Conservation (phyloP, 2,329 filamentous ascomycete genomes). For the Didymella pinodella region DNA sequence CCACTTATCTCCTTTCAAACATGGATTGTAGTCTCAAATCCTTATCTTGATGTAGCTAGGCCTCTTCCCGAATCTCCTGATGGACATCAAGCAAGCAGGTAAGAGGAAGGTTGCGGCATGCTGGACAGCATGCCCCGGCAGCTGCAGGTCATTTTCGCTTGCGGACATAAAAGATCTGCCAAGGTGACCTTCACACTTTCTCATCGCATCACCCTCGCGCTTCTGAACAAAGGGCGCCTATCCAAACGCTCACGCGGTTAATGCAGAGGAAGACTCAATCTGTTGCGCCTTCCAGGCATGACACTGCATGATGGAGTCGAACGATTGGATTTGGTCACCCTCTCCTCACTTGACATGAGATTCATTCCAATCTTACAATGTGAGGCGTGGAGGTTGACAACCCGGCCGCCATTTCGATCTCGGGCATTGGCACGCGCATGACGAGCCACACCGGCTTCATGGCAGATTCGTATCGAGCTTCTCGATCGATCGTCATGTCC, state of each 20-base stretch:
- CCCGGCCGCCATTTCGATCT: background rate
- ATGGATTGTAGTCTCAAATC: background rate
- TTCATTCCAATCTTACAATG: constrained; percentile 20
- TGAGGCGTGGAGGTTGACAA: constrained; percentile 10
- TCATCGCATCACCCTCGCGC: constrained; percentile 13
- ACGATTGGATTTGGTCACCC: background rate
- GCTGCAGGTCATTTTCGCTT: constrained; percentile 7
- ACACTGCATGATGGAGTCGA: constrained; percentile 8
- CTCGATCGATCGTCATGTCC: background rate
- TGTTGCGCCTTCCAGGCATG: background rate
- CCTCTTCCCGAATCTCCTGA: background rate
- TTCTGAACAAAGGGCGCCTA: constrained; percentile 11
- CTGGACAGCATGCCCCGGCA: background rate
- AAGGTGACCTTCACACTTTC: background rate
- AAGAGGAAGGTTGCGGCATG: constrained; percentile 1
- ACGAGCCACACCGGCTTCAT: background rate
- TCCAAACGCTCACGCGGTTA: constrained; percentile 14
- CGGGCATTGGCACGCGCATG: constrained; percentile 6
- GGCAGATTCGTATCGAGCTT: background rate
- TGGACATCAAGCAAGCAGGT: background rate
- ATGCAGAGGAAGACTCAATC: background rate
- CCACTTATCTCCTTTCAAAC: background rate
- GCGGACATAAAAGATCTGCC: background rate
- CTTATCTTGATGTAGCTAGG: background rate
- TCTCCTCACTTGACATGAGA: constrained; percentile 3